Percentiles rank a stretch among this genome's conserved stretches.
Conservation (phyloP, 75 land plant species). For the Azolla pinnata region DNA sequence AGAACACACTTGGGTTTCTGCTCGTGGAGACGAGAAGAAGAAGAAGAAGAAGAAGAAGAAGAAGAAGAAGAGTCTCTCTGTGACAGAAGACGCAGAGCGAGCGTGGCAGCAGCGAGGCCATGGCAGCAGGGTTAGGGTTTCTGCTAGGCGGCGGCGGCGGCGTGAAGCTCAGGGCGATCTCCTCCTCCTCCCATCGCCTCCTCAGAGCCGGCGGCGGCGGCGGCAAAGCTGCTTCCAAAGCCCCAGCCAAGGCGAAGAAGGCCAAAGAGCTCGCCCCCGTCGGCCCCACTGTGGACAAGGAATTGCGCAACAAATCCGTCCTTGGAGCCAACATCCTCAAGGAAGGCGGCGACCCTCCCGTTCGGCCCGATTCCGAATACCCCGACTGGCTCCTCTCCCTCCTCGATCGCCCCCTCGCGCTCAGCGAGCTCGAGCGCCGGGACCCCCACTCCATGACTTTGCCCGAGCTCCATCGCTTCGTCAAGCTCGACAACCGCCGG, state of each 20-base stretch:
- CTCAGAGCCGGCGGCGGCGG: slow-evolving; percentile 38
- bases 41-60: too few species aligned
- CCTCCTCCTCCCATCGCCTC: too few species aligned
- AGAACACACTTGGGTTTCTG: too few species aligned
- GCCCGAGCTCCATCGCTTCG: slow-evolving; percentile 64
- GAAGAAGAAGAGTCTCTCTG: too few species aligned
- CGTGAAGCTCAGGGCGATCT: too few species aligned
- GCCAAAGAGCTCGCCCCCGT: slow-evolving; percentile 25
- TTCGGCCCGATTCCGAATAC: slow-evolving; percentile 66
- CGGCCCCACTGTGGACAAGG: slow-evolving; percentile 56
- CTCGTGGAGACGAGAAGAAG: too few species aligned
- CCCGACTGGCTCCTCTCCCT: slow-evolving; percentile 71
- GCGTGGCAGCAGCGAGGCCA: too few species aligned
- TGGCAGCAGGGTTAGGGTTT: too few species aligned
- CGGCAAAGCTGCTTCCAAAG: slow-evolving; percentile 8
- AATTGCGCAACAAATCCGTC: slow-evolving; percentile 55
- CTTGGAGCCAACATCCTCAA: slow-evolving; percentile 79
- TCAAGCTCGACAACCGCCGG: slow-evolving; percentile 75
- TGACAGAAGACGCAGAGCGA: too few species aligned
- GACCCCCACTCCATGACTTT: slow-evolving; percentile 43
- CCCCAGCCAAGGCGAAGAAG: slow-evolving; percentile 15
- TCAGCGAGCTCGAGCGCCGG: slow-evolving; percentile 65
- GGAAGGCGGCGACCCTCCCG: slow-evolving; percentile 65
- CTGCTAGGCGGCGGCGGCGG: too few species aligned
- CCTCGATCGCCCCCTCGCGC: slow-evolving; percentile 54